phyloP scores from a whole-genome alignment of 2,329 filamentous ascomycete genomes.

The Colletotrichum costaricense region DNA sequence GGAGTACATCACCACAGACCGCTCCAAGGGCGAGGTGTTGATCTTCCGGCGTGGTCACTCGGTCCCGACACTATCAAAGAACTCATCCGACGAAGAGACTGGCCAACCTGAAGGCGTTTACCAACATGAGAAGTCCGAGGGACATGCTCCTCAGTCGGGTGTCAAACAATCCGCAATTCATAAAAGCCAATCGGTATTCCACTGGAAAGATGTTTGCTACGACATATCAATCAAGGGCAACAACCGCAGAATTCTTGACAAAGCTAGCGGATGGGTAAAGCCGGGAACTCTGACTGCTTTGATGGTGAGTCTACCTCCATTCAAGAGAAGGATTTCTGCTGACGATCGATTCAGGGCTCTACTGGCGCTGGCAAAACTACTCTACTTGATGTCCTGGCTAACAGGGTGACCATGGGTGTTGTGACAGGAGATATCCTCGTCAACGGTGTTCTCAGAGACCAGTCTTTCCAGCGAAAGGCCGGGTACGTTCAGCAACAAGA shows the following conservation, averaged over 20 bases:
- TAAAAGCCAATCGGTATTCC: slow-evolving; percentile 71
- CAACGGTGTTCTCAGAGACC: slow-evolving; percentile 72
- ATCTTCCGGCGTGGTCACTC: slow-evolving; percentile 62
- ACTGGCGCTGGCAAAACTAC: slow-evolving; percentile 57
- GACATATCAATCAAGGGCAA: slow-evolving; percentile 75
- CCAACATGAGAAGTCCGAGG: not conserved
- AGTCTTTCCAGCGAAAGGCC: slow-evolving; percentile 74
- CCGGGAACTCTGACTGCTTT: slow-evolving; percentile 74
- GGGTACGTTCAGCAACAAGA: slow-evolving; percentile 77
- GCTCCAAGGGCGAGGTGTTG: slow-evolving; percentile 70
- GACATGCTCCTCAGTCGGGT: slow-evolving; percentile 31
- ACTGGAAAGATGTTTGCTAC: slow-evolving; percentile 75
- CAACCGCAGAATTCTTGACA: slow-evolving; percentile 69
- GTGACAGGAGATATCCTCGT: slow-evolving; percentile 76
- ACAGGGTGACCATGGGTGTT: slow-evolving; percentile 75
- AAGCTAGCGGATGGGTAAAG: slow-evolving; percentile 77
- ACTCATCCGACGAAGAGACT: not conserved
- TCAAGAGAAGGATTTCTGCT: slow-evolving; percentile 56
- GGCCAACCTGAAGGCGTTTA: not conserved
- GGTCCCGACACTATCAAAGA: not conserved
- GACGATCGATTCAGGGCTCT: not conserved
- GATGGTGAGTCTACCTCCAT: slow-evolving; percentile 73
- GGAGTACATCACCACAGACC: slow-evolving; percentile 57
- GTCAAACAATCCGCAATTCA: slow-evolving; percentile 31
- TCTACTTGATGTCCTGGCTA: slow-evolving; percentile 70